Base-by-base conservation (phyloP, 306 rosid species). In the Glycine soja region DNA sequence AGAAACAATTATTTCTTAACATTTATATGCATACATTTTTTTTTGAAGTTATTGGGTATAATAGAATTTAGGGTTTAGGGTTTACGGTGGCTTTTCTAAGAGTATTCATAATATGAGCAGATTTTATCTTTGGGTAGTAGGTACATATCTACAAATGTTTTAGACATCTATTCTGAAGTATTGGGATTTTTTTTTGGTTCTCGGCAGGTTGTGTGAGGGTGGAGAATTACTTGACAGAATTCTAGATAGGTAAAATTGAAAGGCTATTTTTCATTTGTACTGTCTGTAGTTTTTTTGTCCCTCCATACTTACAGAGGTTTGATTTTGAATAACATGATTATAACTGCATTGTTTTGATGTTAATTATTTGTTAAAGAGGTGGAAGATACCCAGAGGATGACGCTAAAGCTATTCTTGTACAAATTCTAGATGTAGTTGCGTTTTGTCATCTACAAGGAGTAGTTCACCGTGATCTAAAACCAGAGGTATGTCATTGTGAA, bases 221-320 rank as follows among this genome's bases (percentile, higher is more conserved):
- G 99, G 99, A 86, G 99, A 95, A 86, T 88, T 95, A 54, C 86
- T 95, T 68, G 99, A 95, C 86, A 93, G 95, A 87, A 95, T 95
- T 78, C 87, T 93, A 81, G 89, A 95, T 11, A 95, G 99, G 99
- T 95, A 88, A 58, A 85, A 71, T 38, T 75, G 57, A 83, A 84
- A 72, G 16, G 66, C 72, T 88, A 62, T 69, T 18, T 80, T 75
- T 78, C 74, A 38, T 75, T 84, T 70, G 13, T 70, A 4, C 76
- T 11, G 61, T 77, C 57, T 15, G 46, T 66, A 38, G 34, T 2
- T 24, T 70, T 61, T 54, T 58, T 71, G 70, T 59, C 24, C 70
- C n/a, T 69, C 11, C 51, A 2, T 76, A 62, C 13, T 54, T 30
- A 24, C 19, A 62, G 36, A 45, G 69, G 84, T 83, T 61, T 16